Evolutionary conservation across 2,329 filamentous ascomycete species (phyloP).

Genomic region (Chalara sp.): DNA sequence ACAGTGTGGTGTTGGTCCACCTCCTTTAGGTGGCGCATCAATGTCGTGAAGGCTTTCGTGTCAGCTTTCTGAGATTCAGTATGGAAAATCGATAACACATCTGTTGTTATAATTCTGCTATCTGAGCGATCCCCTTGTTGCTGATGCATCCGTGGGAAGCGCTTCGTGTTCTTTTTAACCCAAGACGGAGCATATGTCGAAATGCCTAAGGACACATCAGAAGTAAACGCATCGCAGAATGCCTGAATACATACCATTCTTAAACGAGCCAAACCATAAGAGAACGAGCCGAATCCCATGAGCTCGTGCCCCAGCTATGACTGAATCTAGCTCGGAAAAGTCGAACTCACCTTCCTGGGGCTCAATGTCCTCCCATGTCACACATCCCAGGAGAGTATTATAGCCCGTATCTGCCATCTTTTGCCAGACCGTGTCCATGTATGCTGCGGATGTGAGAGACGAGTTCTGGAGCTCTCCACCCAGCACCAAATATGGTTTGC

Average conservation of each 20-base stretch:
- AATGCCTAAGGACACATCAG: conserved; percentile 15
- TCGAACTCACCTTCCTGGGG: conserved; percentile 36
- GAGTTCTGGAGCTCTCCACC: conserved; percentile 42
- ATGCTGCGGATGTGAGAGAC: conserved; percentile 35
- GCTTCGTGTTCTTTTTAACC: conserved; percentile 29
- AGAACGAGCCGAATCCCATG: conserved; percentile 34
- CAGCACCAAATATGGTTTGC: conserved; percentile 36
- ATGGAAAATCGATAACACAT: conserved; percentile 29
- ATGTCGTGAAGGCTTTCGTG: conserved; percentile 30
- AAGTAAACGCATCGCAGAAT: no score
- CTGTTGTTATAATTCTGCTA: conserved; percentile 24
- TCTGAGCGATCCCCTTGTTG: conserved; percentile 11
- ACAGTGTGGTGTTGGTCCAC: conserved; percentile 43
- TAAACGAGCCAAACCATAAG: conserved; percentile 41
- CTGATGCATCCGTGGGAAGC: conserved; percentile 26
- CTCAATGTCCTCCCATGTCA: conserved; percentile 41
- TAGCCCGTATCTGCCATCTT: conserved; percentile 34
- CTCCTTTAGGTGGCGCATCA: conserved; percentile 34
- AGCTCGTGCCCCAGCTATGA: conserved; percentile 31
- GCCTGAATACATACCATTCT: conserved; percentile 32
- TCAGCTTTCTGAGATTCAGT: conserved; percentile 30
- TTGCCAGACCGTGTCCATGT: conserved; percentile 37
- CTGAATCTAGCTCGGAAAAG: conserved; percentile 34
- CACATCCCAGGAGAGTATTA: conserved; percentile 38
- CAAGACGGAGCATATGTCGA: conserved; percentile 32